phyloP scores from a whole-genome alignment of 2,329 filamentous ascomycete genomes.

The Berkeleyomyces basicola region DNA sequence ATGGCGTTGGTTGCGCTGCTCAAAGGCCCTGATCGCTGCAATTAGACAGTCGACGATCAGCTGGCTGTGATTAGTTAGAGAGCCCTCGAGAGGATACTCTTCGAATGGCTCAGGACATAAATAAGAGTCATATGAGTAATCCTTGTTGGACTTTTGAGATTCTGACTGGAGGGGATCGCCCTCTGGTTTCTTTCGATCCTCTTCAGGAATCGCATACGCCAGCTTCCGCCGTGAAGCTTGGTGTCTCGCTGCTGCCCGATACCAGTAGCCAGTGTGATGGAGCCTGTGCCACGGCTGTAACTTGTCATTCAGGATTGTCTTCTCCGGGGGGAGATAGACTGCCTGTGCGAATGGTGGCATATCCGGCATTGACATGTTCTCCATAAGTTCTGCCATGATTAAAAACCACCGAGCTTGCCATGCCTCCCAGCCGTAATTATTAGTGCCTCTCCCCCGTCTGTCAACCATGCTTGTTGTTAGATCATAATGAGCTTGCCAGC shows the following conservation, averaged over 20 bases:
- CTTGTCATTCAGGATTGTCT: conserved; percentile 38
- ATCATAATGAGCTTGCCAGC: conserved; percentile 64
- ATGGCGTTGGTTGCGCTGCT: conserved; percentile 35
- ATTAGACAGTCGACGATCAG: conserved; percentile 37
- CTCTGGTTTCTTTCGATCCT: conserved; percentile 37
- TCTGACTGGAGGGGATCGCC: conserved; percentile 27
- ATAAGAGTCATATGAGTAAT: conserved; percentile 47
- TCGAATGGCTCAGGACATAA: conserved; percentile 47
- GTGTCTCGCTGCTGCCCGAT: conserved; percentile 42
- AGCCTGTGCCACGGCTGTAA: conserved; percentile 46
- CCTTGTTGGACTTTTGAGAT: conserved; percentile 26
- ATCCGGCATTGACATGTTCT: conserved; percentile 35
- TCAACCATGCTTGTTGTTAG: conserved; percentile 65
- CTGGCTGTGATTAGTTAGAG: conserved; percentile 37
- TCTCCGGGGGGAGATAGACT: conserved; percentile 41
- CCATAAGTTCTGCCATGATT: conserved; percentile 44
- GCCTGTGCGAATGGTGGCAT: conserved; percentile 27
- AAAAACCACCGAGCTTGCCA: conserved; percentile 68
- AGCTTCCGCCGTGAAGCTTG: conserved; percentile 34
- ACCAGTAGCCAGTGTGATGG: conserved; percentile 53
- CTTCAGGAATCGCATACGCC: conserved; percentile 41
- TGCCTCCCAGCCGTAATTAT: conserved; percentile 83
- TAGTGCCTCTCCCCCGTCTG: conserved; percentile 65
- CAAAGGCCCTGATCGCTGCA: conserved; percentile 36
- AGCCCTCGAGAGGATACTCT: conserved; percentile 31